A percentile compares a stretch with the other conserved stretches of the same genome.
phyloP scores from a whole-genome alignment of 2,329 filamentous ascomycete species.

The Aspergillus carbonarius region DNA sequence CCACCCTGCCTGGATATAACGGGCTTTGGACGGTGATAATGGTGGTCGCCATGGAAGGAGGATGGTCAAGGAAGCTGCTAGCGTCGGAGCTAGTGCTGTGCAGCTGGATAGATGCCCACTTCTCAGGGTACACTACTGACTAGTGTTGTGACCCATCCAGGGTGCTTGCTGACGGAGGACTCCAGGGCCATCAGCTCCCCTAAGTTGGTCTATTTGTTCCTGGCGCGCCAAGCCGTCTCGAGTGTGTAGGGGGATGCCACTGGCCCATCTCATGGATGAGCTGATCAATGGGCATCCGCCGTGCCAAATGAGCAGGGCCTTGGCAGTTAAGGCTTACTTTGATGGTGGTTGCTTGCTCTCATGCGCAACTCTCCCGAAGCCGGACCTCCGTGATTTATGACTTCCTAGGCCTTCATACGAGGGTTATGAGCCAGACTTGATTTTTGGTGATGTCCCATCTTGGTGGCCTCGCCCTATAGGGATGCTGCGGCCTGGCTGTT shows the following conservation, averaged over 20 bases:
- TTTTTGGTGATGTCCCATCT: neutral
- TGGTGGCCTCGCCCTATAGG: slow-evolving; percentile 16
- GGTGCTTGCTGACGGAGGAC: neutral
- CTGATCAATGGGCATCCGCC: slow-evolving; percentile 10
- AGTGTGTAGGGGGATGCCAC: neutral
- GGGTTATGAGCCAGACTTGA: neutral
- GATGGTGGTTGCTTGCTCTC: neutral
- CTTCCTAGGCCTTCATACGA: neutral
- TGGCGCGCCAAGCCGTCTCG: slow-evolving; percentile 4
- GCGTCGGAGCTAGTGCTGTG: neutral
- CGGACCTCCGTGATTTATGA: neutral
- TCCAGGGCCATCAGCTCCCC: neutral
- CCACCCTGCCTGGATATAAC: neutral
- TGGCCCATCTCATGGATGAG: neutral
- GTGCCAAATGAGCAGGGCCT: slow-evolving; percentile 5
- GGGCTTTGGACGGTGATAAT: neutral
- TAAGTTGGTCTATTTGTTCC: neutral
- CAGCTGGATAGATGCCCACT: neutral
- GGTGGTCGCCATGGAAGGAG: neutral
- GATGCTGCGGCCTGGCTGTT: slow-evolving; percentile 11
- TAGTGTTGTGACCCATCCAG: neutral
- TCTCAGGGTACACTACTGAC: neutral
- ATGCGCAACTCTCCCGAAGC: neutral
- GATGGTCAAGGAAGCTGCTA: neutral
- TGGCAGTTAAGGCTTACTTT: slow-evolving; percentile 19